Base-by-base conservation (phyloP, 2,329 filamentous ascomycete species). In the Beauveria scarabaeidicola region DNA sequence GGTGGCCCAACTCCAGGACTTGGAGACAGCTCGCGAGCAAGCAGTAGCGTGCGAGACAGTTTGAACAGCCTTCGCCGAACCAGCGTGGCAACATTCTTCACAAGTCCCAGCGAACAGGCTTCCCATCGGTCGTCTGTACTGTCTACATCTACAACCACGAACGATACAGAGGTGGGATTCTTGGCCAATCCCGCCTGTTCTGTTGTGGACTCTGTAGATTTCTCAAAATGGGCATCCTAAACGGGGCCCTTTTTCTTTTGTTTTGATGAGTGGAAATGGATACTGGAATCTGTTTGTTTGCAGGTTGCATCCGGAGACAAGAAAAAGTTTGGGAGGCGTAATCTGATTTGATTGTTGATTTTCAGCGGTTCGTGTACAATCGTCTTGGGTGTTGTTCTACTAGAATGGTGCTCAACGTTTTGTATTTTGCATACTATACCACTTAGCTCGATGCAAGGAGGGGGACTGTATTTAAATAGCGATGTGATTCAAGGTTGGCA, bases 71-170 rank as follows among this genome's bases (percentile, higher is more conserved):
- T 87, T 43, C 77, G 84, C 54, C 76, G 84, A 61, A 80, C 83
- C n/a, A 86, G 83, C 38, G 83, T 87, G 2, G 84, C 83, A 5
- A 87, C 84, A 2, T 87, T 87, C 67, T 82, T 86, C 64, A 81
- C 81, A 2, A 80, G 73, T 61, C 77, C 78, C 5, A 83, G 78
- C 67, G 82, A 86, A 63, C 76, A 79, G 64, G 75, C 71, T 10
- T 84, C 81, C 56, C 82, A 86, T 61, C 77, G 83, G 46, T 83
- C 81, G 6, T 84, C 81, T n/a, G 75, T 81, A 63, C 69, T 84
- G 6, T 77, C 74, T n/a, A 80, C 78, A 32, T 78, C 77, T 10
- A 77, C 77, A 1, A 78, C 79, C 11, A 80, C 80, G 6, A 80
- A 80, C 58, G 81, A 82, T 59, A 81, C 81, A 1, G 83, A 86